Evolutionary conservation across 164 flowering plant genomes (phyloP).

Genomic region (Vitis labrusca): DNA sequence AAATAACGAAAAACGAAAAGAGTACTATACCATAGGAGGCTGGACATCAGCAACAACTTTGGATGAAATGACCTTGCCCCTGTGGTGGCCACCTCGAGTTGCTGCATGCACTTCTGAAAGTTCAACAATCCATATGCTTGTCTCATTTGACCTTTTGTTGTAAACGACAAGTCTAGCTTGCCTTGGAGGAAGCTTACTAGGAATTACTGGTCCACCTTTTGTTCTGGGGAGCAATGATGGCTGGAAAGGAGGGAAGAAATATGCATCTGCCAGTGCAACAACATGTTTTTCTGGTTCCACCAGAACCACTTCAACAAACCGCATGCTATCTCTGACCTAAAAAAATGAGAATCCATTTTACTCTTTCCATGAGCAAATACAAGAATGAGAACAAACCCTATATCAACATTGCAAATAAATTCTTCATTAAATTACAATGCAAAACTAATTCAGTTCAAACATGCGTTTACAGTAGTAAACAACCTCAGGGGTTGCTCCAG

Average conservation of each 20-base stretch:
- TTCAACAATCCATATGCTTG: constrained; percentile 84
- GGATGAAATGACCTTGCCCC: constrained; percentile 92
- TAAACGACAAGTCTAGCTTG: constrained; percentile 85
- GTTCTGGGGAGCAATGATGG: constrained; percentile 83
- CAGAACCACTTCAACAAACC: constrained; percentile 84
- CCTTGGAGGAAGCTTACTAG: constrained; percentile 84
- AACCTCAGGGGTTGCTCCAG: constrained; percentile 97
- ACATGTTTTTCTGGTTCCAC: constrained; percentile 82
- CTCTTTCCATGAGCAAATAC: neutral
- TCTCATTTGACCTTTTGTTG: constrained; percentile 83
- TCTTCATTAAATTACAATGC: neutral
- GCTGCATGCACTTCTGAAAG: constrained; percentile 86
- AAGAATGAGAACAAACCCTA: neutral
- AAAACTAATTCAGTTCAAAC: neutral
- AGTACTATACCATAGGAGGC: constrained; percentile 80
- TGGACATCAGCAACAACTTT: constrained; percentile 86
- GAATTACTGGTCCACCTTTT: constrained; percentile 82
- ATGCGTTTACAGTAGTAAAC: neutral
- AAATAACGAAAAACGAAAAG: neutral
- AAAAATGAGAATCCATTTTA: constrained; percentile 9
- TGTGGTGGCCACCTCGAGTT: constrained; percentile 95
- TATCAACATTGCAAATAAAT: neutral
- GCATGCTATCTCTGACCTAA: constrained; percentile 93
- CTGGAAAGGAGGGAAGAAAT: constrained; percentile 97
- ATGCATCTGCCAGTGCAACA: constrained; percentile 94